A percentile compares a stretch with the other conserved stretches of the same genome.
phyloP scores from a whole-genome alignment of 2,329 filamentous ascomycete genomes.

The Diplocarpon mali region DNA sequence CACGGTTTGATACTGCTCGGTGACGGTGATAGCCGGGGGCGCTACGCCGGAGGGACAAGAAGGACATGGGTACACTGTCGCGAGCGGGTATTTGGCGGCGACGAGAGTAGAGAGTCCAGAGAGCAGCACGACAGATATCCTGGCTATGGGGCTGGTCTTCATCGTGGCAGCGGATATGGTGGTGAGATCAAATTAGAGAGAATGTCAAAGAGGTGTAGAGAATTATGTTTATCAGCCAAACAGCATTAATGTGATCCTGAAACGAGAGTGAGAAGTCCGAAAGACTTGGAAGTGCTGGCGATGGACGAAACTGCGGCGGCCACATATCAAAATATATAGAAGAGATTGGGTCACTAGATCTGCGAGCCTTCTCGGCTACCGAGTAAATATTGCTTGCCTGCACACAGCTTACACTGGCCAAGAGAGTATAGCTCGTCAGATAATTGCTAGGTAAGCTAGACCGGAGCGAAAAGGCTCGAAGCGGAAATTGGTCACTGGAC shows the following conservation, averaged over 20 bases:
- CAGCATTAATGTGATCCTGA: constrained; percentile 1
- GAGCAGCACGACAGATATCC: neutral
- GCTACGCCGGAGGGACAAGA: constrained; percentile 2
- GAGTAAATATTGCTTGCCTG: no score
- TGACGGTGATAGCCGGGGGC: constrained; percentile 7
- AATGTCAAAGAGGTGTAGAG: neutral
- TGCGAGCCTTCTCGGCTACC: no score
- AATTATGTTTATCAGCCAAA: neutral
- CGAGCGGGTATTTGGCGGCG: constrained; percentile 1
- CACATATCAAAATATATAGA: neutral
- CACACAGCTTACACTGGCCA: no score
- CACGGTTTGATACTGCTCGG: constrained; percentile 11
- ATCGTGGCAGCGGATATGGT: neutral
- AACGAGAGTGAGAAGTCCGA: constrained; percentile 1
- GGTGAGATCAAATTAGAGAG: neutral
- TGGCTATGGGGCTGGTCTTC: neutral
- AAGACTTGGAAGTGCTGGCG: neutral
- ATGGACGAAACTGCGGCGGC: neutral
- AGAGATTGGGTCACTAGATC: neutral
- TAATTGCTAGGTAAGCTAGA: no score
- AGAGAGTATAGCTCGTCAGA: no score
- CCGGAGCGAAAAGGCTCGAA: neutral
- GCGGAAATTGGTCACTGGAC: neutral
- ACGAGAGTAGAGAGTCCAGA: neutral
- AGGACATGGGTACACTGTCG: constrained; percentile 8